A percentile compares a stretch with the other conserved stretches of the same genome.
Evolutionary conservation across 2,329 filamentous ascomycete genomes (phyloP).

Genomic region (Pseudogymnoascus destructans): DNA sequence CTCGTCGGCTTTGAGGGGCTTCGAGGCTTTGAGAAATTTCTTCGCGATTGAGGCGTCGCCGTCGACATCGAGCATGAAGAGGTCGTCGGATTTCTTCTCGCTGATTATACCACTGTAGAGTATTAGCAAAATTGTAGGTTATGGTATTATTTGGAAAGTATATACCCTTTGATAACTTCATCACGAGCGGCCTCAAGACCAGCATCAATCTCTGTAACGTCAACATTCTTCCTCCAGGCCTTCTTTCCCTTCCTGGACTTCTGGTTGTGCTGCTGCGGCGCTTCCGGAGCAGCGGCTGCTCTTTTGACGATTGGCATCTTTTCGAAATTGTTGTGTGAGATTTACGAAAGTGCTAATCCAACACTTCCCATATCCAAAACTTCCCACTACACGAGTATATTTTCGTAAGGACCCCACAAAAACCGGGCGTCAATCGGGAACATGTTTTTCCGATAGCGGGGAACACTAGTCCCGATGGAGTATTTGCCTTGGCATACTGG

Average conservation of each 20-base stretch:
- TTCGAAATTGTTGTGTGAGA: slow-evolving; percentile 8
- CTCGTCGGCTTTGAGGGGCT: slow-evolving; percentile 78
- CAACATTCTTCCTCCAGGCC: slow-evolving; percentile 97
- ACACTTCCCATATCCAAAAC: slow-evolving; percentile 8
- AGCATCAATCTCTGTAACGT: slow-evolving; percentile 71
- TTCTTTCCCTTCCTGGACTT: slow-evolving; percentile 95
- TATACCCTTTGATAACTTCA: slow-evolving; percentile 78
- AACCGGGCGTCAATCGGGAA: background rate
- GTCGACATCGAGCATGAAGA: slow-evolving; percentile 70
- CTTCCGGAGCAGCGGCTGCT: slow-evolving; percentile 35
- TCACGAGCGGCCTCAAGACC: slow-evolving; percentile 77
- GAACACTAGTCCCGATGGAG: background rate
- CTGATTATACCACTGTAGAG: slow-evolving; percentile 61
- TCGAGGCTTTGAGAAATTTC: slow-evolving; percentile 55
- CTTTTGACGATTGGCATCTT: slow-evolving; percentile 25
- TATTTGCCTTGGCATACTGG: slow-evolving; percentile 5
- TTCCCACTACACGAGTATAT: slow-evolving; percentile 2
- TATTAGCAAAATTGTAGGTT: slow-evolving; percentile 11
- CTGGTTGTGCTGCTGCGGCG: slow-evolving; percentile 73
- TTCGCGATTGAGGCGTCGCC: slow-evolving; percentile 55
- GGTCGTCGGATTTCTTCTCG: slow-evolving; percentile 68
- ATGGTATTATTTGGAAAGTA: slow-evolving; percentile 4
- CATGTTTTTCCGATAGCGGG: background rate
- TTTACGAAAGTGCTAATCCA: slow-evolving; percentile 4
- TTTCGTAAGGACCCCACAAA: slow-evolving; percentile 6